Base-by-base conservation (phyloP, 2,329 filamentous ascomycete species). In the Catunica adiposa region DNA sequence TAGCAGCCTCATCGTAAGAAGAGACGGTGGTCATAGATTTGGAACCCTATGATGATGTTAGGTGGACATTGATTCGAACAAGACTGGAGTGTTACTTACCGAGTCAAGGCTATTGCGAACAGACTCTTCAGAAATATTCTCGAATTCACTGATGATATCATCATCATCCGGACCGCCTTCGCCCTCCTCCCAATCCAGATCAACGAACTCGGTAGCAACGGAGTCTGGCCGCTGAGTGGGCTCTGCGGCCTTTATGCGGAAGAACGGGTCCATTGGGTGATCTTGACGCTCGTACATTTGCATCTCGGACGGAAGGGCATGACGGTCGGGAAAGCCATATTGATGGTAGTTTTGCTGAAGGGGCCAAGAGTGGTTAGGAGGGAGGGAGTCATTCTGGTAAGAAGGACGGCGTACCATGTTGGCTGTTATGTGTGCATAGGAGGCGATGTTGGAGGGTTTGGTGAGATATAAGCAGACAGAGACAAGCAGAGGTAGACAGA, bases 11-110 rank as follows among this genome's bases (percentile, higher is more conserved):
- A 64, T 94, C 88, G 63, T 85, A 89, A 1, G 87, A 90, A 5
- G 89, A 94, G 38, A 92, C 74, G 1, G 89, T 94, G 2, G 87
- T 90, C 65, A 89, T 80, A 71, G 87, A 94, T 58, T 85, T 78
- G 62, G 76, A 77, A 60, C 78, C 75, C 84, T 89, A 64, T 62
- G 62, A 60, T 65, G 23, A 26, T 20, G 55, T 54, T 47, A 38
- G 40, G 50, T 23, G 7, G 17, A 17, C 11, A 29, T 25, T 6
- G 17, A 20, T 15, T n/a, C 34, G 20, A 15, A 6, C 23, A 2
- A 20, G n/a, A 38, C 17, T 9, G 14, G 50, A 52, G 3, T 20
- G 14, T 37, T 14, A 71, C 84, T 67, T 75, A 89, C 85, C 57
- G 85, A 89, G 62, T 85, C 78, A 59, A 85, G 68, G 69, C 83